These are phyloP conservation scores for Talaromyces sp. DNA, from an alignment of 2,329 filamentous ascomycete species.

Conservation along the genomic window DNA sequence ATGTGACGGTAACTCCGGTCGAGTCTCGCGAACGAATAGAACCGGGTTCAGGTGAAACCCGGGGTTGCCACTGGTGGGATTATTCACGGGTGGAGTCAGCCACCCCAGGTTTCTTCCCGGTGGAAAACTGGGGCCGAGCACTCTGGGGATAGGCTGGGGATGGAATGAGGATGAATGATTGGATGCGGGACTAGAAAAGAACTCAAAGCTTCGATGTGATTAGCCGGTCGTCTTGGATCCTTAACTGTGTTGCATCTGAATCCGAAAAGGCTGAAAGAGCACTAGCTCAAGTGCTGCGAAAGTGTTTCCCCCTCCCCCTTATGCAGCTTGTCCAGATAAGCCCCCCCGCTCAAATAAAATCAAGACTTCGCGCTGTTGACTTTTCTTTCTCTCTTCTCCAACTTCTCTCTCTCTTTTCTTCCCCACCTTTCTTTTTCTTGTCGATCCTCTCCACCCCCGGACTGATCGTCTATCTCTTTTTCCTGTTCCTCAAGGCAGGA, in stretches of 20 bases:
- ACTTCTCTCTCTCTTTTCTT: neutral
- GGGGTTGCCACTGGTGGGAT: neutral
- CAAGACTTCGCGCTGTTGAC: too few relatives aligned
- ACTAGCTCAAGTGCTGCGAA: neutral
- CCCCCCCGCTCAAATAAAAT: too few relatives aligned
- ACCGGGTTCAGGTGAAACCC: neutral
- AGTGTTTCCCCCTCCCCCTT: neutral
- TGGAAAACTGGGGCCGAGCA: neutral
- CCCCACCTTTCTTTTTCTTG: too few relatives aligned
- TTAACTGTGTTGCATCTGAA: too few relatives aligned
- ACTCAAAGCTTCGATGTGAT: too few relatives aligned
- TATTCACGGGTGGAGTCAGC: constrained; percentile 1
- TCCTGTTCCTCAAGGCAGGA: too few relatives aligned
- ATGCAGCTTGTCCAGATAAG: too few relatives aligned
- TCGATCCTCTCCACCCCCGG: too few relatives aligned
- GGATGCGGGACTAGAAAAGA: too few relatives aligned
- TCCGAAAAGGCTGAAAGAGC: too few relatives aligned
- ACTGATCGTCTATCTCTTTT: neutral
- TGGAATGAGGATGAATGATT: neutral
- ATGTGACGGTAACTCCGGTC: neutral
- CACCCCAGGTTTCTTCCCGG: constrained; percentile 4
- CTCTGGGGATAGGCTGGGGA: neutral
- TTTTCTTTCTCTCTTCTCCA: neutral
- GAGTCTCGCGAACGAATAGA: neutral
- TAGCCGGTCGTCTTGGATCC: too few relatives aligned